phyloP scores from a whole-genome alignment of 2,329 filamentous ascomycete species.

The Westerdykella sp. region DNA sequence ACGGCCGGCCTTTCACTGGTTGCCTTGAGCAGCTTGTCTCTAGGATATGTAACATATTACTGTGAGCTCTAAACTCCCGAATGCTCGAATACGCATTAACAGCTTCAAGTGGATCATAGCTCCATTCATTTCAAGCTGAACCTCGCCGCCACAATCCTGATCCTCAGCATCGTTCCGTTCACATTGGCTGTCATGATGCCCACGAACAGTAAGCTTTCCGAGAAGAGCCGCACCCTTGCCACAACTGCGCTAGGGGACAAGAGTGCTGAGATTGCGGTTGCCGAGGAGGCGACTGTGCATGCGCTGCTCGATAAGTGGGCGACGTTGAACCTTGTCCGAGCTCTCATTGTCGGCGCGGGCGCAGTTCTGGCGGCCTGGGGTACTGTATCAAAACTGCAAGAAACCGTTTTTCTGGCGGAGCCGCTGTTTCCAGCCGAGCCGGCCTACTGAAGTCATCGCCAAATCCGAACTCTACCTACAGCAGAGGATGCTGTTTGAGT shows the following conservation, averaged over 20 bases:
- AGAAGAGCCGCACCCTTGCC: conserved; percentile 39
- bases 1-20: conserved; percentile 37
- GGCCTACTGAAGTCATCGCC: no score
- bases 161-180: conserved; percentile 48
- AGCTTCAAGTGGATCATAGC: conserved; percentile 19
- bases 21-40: conserved; percentile 39
- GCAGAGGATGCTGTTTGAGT: no score
- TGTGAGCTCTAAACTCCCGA: conserved; percentile 16
- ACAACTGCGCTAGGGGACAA: conserved; percentile 35
- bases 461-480: no score
- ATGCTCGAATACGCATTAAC: conserved; percentile 3
- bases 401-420: no score
- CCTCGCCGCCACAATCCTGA: conserved; percentile 41
- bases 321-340: conserved; percentile 46
- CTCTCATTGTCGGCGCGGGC: conserved; percentile 28
- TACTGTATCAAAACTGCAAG: conserved; percentile 7
- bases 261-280: conserved; percentile 34
- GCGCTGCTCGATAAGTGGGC: conserved; percentile 53
- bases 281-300: conserved; percentile 44
- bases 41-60: conserved; percentile 44
- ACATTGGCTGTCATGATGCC: conserved; percentile 44
- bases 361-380: conserved; percentile 22
- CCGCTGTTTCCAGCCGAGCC: neutral
- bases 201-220: conserved; percentile 46
- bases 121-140: conserved; percentile 41